phyloP scores from a whole-genome alignment of 805 yeast genomes.

The Jamesozyma piceae region DNA sequence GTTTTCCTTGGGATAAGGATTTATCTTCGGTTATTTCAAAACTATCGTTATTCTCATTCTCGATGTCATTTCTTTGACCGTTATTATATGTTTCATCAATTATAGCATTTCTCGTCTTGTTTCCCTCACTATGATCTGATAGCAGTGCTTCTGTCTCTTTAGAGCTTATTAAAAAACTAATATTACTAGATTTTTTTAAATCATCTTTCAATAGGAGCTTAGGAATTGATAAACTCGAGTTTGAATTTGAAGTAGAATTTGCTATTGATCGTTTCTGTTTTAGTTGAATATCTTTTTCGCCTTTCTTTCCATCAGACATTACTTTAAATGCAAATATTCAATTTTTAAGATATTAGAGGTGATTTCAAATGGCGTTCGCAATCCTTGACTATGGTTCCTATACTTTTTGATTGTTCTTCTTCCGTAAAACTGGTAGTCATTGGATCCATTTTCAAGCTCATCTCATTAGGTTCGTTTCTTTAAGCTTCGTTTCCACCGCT shows the following conservation, averaged over 20 bases:
- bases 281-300: neutral
- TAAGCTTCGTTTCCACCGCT: no score
- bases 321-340: no score
- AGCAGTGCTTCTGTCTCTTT: neutral
- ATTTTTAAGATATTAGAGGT: no score
- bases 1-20: slow-evolving; percentile 4
- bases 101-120: neutral
- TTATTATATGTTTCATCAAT: neutral
- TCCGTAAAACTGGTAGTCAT: no score
- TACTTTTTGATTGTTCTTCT: no score
- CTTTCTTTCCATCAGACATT: neutral
- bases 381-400: no score
- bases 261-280: neutral
- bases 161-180: neutral
- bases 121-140: neutral
- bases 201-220: neutral
- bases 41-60: neutral
- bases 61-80: neutral
- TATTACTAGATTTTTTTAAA: neutral
- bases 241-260: neutral
- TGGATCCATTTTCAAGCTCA: no score
- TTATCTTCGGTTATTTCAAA: neutral
- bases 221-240: neutral
- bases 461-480: no score
- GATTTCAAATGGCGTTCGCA: no score